phyloP scores from a whole-genome alignment of 1,284 basidiomycete species.

The Pterulicium gracile region DNA sequence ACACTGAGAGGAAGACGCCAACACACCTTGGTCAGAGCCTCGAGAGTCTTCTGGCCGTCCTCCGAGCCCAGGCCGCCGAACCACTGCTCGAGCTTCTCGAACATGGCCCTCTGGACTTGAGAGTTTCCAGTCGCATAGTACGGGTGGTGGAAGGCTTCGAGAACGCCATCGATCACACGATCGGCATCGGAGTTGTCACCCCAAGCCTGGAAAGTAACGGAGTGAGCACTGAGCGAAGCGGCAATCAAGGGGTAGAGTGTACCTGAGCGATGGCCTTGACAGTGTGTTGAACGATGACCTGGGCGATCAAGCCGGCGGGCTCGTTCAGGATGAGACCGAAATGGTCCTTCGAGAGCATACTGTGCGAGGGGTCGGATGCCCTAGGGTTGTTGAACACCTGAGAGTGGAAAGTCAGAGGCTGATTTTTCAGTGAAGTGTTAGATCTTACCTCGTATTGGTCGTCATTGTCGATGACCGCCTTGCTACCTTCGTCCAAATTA shows the following conservation, averaged over 20 bases:
- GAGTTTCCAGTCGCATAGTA: slow-evolving; percentile 29
- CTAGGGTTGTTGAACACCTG: slow-evolving; percentile 40
- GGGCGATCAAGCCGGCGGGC: slow-evolving; percentile 42
- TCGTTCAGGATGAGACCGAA: slow-evolving; percentile 34
- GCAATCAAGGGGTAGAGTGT: slow-evolving; percentile 11
- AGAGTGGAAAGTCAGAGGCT: slow-evolving; percentile 4
- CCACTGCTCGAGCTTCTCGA: slow-evolving; percentile 30
- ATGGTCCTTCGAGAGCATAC: slow-evolving; percentile 34
- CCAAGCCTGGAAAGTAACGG: slow-evolving; percentile 20
- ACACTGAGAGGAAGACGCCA: background rate
- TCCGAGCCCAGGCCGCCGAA: slow-evolving; percentile 23
- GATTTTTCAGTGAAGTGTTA: background rate
- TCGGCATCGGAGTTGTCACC: slow-evolving; percentile 23
- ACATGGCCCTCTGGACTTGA: slow-evolving; percentile 39
- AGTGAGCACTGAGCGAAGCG: background rate
- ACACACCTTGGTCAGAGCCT: slow-evolving; percentile 22
- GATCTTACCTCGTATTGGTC: slow-evolving; percentile 34
- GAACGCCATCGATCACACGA: slow-evolving; percentile 27
- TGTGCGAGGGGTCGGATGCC: slow-evolving; percentile 46
- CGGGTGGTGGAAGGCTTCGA: slow-evolving; percentile 38
- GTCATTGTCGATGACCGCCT: slow-evolving; percentile 41
- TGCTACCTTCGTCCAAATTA: slow-evolving; percentile 30
- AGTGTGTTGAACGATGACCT: slow-evolving; percentile 33
- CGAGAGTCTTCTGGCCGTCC: slow-evolving; percentile 14
- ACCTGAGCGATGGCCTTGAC: slow-evolving; percentile 36